Conservation (phyloP, 495 filamentous ascomycete species). For the Tuber calosporum region DNA sequence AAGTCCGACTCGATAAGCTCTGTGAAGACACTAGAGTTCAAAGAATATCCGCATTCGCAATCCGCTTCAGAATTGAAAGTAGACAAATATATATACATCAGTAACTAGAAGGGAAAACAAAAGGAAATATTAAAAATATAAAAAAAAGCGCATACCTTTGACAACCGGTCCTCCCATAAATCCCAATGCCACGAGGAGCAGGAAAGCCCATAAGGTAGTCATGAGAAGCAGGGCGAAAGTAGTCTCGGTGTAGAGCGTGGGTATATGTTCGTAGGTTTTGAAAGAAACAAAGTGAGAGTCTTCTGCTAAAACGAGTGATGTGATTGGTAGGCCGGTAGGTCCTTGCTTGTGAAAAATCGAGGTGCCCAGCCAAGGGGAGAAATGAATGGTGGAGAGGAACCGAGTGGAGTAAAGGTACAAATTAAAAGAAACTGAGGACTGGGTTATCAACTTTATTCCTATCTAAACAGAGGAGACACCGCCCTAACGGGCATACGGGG, state of each 20-base stretch:
- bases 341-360: background rate
- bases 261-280: background rate
- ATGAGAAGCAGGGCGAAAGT: background rate
- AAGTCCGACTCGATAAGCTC: slow-evolving; percentile 65
- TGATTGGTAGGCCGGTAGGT: background rate
- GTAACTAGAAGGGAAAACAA: background rate
- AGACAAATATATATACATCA: background rate
- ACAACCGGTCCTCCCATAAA: background rate
- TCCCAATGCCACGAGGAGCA: background rate
- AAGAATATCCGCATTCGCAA: slow-evolving; percentile 66
- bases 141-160: slow-evolving; percentile 16
- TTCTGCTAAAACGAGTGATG: background rate
- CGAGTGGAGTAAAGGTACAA: background rate
- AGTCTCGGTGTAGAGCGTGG: background rate
- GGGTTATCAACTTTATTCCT: too few relatives aligned
- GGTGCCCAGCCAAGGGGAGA: background rate
- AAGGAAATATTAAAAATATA: slow-evolving; percentile 9
- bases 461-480: too few relatives aligned
- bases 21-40: slow-evolving; percentile 54
- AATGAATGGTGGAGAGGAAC: background rate
- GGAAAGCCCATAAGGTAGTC: background rate
- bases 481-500: too few relatives aligned
- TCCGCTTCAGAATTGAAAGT: slow-evolving; percentile 42
- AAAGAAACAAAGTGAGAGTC: background rate
- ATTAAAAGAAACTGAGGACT: background rate